Evolutionary conservation across 352 stramenopile genomes (phyloP), one percentile per base, ranked within the genome.

Genomic region (Sclerospora graminicola): DNA sequence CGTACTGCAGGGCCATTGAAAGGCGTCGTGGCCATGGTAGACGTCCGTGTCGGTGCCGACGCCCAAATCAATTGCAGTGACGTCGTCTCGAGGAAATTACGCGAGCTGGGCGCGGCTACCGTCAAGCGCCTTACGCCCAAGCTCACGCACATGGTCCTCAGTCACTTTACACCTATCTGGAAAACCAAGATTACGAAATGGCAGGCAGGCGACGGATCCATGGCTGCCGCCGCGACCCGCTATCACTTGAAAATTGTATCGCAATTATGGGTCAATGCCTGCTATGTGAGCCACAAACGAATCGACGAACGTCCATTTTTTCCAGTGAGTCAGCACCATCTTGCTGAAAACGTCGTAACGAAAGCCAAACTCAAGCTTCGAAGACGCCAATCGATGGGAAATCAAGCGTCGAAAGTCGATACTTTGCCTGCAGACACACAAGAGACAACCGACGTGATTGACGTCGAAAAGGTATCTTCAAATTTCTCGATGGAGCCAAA

Each of bases 241-340:
- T 60, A 46, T 20, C 57, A 80, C 14, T 29, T 91, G 5, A 65
- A 86, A 24, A 82, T 91, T 28, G 80, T 89, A n/a, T 83, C 74
- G 11, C 76, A 84, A 48, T 58, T 89, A 13, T 91, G 80, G 80
- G 80, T 91, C 7, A 85, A 91, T 34, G 75, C 71, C 6, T 91
- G 80, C 47, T 80, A 79, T 28, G 67, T 81, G 42, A 84, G 72
- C 44, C 81, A 87, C 41, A 57, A 68, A 49, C 56, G 50, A 15
- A 78, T 88, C 65, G 66, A 71, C 24, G 80, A 91, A 54, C 65
- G 58, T 10, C 58, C 65, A 21, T 91, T 84, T 40, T 91, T 91
- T 41, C 80, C 80, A 2, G 64, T 87, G 34, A 77, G 63, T 48
- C 77, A 82, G 37, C 42, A 57, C 15, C 54, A 52, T 30, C 15